phyloP scores from a whole-genome alignment of 352 stramenopile genomes.

The Pseudoperonospora humuli region DNA sequence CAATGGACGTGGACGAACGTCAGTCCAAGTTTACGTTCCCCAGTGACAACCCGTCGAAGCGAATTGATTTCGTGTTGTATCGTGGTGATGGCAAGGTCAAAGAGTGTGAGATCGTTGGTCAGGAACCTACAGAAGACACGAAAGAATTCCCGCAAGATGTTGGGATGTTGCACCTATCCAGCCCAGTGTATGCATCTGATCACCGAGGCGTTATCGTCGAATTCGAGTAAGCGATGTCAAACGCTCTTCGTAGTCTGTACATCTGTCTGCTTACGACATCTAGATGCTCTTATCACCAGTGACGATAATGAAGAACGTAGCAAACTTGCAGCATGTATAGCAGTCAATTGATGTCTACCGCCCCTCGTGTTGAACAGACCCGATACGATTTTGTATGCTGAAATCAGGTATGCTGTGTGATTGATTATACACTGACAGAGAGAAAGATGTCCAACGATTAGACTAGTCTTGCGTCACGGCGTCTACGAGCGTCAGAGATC shows the following conservation, averaged over 20 bases:
- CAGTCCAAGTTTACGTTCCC: conserved; percentile 75
- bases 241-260: not conserved
- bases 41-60: conserved; percentile 75
- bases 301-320: not conserved
- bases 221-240: conserved; percentile 26
- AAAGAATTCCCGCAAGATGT: conserved; percentile 44
- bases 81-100: conserved; percentile 55
- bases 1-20: conserved; percentile 32
- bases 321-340: too few relatives aligned
- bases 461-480: too few relatives aligned
- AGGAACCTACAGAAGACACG: conserved; percentile 64
- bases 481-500: too few relatives aligned
- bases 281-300: not conserved
- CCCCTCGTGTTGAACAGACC: too few relatives aligned
- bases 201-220: conserved; percentile 76
- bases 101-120: conserved; percentile 67
- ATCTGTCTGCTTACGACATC: not conserved
- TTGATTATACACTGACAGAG: too few relatives aligned
- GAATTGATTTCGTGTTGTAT: conserved; percentile 83
- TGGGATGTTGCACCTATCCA: conserved; percentile 68
- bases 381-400: too few relatives aligned
- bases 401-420: too few relatives aligned
- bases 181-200: conserved; percentile 81
- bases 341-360: too few relatives aligned
- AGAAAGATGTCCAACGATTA: too few relatives aligned